Conservation (phyloP, 306 rosid genomes). For the Begonia loranthoides region DNA sequence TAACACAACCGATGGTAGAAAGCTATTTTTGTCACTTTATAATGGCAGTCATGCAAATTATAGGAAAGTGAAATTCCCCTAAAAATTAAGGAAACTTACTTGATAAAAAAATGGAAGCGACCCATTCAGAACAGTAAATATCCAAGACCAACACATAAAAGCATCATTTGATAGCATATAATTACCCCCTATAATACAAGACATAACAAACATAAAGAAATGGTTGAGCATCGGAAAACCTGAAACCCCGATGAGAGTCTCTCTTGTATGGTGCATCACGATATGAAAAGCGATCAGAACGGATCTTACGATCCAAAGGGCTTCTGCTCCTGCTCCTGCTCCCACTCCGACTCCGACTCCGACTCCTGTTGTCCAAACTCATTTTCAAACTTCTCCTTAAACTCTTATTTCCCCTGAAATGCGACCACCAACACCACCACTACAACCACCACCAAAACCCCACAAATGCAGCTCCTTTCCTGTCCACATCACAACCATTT, state of each 20-base stretch:
- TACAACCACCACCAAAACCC: slow-evolving; percentile 56
- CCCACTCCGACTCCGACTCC: slow-evolving; percentile 76
- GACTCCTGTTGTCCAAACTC: slow-evolving; percentile 92
- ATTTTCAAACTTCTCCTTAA: slow-evolving; percentile 43
- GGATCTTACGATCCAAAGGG: slow-evolving; percentile 85
- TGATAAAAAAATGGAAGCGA: background rate
- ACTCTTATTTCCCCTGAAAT: slow-evolving; percentile 54
- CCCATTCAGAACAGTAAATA: background rate
- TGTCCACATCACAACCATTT: slow-evolving; percentile 97
- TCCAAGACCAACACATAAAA: slow-evolving; percentile 4
- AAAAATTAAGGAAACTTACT: no score
- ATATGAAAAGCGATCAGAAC: slow-evolving; percentile 82
- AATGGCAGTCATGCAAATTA: no score
- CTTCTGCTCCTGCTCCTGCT: slow-evolving; percentile 97
- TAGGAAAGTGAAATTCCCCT: no score
- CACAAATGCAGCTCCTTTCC: slow-evolving; percentile 68
- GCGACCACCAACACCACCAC: slow-evolving; percentile 50
- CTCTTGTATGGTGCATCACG: slow-evolving; percentile 98
- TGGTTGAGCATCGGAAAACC: slow-evolving; percentile 50
- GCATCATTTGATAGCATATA: background rate
- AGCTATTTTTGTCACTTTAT: no score
- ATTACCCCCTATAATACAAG: slow-evolving; percentile 15
- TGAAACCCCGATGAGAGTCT: slow-evolving; percentile 94
- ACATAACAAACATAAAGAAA: slow-evolving; percentile 18
- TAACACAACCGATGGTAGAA: no score